Base-by-base conservation (phyloP, 352 stramenopile species). In the Globisporangium viniferum region DNA sequence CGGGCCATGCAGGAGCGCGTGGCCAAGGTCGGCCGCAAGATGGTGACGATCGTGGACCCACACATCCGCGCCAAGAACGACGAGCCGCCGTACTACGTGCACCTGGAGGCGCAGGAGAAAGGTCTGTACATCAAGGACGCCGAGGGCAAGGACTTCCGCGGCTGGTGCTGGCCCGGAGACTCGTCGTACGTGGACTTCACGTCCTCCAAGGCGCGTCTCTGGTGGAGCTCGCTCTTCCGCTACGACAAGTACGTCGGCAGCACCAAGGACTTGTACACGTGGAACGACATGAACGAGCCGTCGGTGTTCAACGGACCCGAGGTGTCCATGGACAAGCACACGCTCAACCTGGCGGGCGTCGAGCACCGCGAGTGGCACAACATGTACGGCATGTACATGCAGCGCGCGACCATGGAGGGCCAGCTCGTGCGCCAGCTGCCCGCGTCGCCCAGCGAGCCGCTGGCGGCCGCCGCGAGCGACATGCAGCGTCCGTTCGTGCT, bases 221-320 rank as follows among this genome's bases (percentile, higher is more conserved):
- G 97, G 97, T 99, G 97, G 97, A 95, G 93, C 29, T 80, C 96
- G 41, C 95, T 98, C 60, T 99, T 99, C 80, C 74, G 81, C 31
- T 98, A 98, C 64, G 82, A 98, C 67, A 97, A 97, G 55, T 99
- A 99, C 78, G 60, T 86, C 59, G 92, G 91, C 20, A 97, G 84
- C 54, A 99, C 94, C 1, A 79, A 92, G 24, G 79, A 97, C 60
- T 70, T 99, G 56, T 99, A 95, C 78, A 99, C 93, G 8, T 99
- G 98, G 98, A 99, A 99, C 80, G 98, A 99, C 82, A 99, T 99
- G 98, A 99, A 99, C 80, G 98, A 99, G 82, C 97, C 97, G 20
- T 98, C 86, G 33, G 98, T 99, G 20, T 99, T 99, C 71, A 99
- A 99, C 69, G 97, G 98, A 18, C 98, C 98, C 0, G 98, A 99